These are phyloP conservation scores for Penicillium sp. DNA, from an alignment of 2,329 filamentous ascomycete genomes.

Conservation along the genomic window DNA sequence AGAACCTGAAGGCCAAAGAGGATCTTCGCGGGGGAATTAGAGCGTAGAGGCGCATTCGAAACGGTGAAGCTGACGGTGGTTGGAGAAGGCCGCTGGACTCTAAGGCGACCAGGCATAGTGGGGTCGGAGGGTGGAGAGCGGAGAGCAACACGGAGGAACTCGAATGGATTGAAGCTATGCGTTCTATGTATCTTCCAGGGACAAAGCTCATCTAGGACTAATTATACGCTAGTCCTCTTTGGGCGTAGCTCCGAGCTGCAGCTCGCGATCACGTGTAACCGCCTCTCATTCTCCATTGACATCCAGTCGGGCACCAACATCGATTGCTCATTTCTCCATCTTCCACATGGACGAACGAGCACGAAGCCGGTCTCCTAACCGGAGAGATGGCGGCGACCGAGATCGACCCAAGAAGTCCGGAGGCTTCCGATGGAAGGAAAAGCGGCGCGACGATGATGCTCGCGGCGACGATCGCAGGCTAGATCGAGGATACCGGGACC, in stretches of 20 bases:
- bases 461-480: constrained; percentile 44
- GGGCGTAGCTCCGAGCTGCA: constrained; percentile 6
- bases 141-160: not conserved
- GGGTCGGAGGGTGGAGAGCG: not conserved
- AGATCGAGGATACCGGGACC: constrained; percentile 50
- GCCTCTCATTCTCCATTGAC: constrained; percentile 14
- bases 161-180: constrained; percentile 4
- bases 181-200: not conserved
- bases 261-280: constrained; percentile 23
- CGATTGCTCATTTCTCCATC: constrained; percentile 8
- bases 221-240: constrained; percentile 8
- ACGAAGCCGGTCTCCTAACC: constrained; percentile 43
- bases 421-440: constrained; percentile 48
- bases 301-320: constrained; percentile 20
- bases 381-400: constrained; percentile 32
- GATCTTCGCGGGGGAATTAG: constrained; percentile 44
- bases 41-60: constrained; percentile 63
- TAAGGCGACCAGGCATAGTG: constrained; percentile 56
- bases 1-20: constrained; percentile 43
- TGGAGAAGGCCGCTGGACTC: constrained; percentile 58
- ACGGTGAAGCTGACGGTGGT: constrained; percentile 92
- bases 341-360: constrained; percentile 34
- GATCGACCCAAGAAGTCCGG: constrained; percentile 38
- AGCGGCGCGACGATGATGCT: constrained; percentile 47
- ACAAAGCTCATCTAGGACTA: constrained; percentile 9